Evolutionary conservation across 1,284 basidiomycete genomes (phyloP).

Genomic region (Fomes fomentarius): DNA sequence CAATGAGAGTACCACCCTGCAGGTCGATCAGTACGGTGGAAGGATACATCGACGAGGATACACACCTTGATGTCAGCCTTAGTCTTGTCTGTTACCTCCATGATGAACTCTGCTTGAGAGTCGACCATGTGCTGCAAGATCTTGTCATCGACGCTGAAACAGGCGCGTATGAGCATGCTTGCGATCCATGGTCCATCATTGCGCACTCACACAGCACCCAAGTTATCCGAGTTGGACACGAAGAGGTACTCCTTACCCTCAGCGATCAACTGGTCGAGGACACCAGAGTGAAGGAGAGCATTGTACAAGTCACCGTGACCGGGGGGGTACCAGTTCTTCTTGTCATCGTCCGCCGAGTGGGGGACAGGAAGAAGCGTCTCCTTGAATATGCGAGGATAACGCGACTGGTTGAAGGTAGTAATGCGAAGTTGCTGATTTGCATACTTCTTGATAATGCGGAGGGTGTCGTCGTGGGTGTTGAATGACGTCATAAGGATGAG

Average conservation of each 20-base stretch:
- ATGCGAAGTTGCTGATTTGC: conserved; percentile 97
- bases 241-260: conserved; percentile 99
- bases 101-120: conserved; percentile 87
- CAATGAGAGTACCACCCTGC: conserved; percentile 94
- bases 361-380: conserved; percentile 93
- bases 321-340: conserved; percentile 98
- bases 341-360: conserved; percentile 86
- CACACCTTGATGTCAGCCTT: conserved; percentile 95
- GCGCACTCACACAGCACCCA: conserved; percentile 78
- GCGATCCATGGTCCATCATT: too few species aligned
- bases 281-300: conserved; percentile 91
- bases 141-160: conserved; percentile 65
- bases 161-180: too few species aligned
- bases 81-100: conserved; percentile 99
- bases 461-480: conserved; percentile 98
- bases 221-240: conserved; percentile 98
- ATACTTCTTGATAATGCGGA: conserved; percentile 99
- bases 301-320: conserved; percentile 99
- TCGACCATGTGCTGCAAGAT: conserved; percentile 94
- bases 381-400: conserved; percentile 97
- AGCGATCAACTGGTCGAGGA: conserved; percentile 92
- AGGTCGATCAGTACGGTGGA: neutral
- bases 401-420: conserved; percentile 97
- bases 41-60: neutral
- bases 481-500: conserved; percentile 99